phyloP scores from a whole-genome alignment of 441 rosid species.

The Macaranga tanarius region DNA sequence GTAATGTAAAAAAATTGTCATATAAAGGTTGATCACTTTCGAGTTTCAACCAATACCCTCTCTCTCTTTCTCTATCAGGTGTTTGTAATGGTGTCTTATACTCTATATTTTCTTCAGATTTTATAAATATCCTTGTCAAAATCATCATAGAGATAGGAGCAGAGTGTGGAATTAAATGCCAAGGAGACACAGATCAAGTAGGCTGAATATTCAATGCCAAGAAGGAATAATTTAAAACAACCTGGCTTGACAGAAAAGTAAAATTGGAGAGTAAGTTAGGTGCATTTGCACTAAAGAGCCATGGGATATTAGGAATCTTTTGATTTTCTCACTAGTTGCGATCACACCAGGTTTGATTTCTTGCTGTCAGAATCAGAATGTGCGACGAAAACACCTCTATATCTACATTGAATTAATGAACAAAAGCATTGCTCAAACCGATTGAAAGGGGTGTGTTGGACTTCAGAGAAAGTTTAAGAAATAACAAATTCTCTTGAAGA shows the following conservation, averaged over 20 bases:
- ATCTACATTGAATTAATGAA: too few species aligned
- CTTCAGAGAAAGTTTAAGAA: neutral
- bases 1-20: too few species aligned
- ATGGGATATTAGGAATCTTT: slow-evolving; percentile 17
- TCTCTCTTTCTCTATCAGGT: neutral
- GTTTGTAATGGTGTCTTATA: neutral
- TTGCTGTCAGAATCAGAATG: slow-evolving; percentile 23
- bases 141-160: neutral
- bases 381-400: slow-evolving; percentile 3
- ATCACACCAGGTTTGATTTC: slow-evolving; percentile 16
- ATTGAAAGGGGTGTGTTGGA: neutral
- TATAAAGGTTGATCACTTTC: too few species aligned
- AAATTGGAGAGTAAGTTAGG: slow-evolving; percentile 26
- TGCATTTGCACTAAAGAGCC: slow-evolving; percentile 27
- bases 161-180: slow-evolving; percentile 1
- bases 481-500: neutral
- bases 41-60: too few species aligned
- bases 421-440: too few species aligned
- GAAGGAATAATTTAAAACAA: slow-evolving; percentile 20
- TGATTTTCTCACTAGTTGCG: slow-evolving; percentile 23
- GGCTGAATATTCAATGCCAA: slow-evolving; percentile 12
- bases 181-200: neutral
- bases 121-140: neutral
- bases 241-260: slow-evolving; percentile 1
- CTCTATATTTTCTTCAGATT: neutral